Percentiles rank a stretch among this genome's conserved stretches.
phyloP scores from a whole-genome alignment of 1,284 basidiomycete genomes.

The Sanghuangporus weigelae region DNA sequence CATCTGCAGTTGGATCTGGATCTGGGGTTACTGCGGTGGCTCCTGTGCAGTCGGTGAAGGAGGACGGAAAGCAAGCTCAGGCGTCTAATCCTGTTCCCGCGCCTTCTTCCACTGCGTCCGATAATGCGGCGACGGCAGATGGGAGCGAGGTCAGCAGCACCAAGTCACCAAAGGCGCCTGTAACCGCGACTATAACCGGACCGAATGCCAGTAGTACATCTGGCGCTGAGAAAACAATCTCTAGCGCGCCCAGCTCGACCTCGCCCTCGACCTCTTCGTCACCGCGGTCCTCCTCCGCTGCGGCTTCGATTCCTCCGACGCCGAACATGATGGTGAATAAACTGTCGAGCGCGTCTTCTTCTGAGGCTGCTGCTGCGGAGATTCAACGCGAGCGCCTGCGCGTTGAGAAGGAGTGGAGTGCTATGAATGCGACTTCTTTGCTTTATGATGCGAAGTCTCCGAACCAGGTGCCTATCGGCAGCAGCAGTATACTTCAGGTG shows the following conservation, averaged over 20 bases:
- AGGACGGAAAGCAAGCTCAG: neutral
- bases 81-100: neutral
- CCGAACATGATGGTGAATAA: neutral
- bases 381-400: constrained; percentile 4
- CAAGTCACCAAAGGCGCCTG: too few species aligned
- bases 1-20: neutral
- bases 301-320: constrained; percentile 1
- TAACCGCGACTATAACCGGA: too few species aligned
- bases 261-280: neutral
- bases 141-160: too few species aligned
- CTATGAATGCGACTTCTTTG: too few species aligned
- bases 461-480: neutral
- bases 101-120: too few species aligned
- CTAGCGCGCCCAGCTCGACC: too few species aligned
- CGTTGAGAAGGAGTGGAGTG: neutral
- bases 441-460: too few species aligned
- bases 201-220: too few species aligned
- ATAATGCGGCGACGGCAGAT: too few species aligned
- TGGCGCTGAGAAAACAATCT: too few species aligned
- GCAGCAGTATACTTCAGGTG: neutral
- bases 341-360: neutral
- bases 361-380: constrained; percentile 9
- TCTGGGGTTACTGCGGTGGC: neutral
- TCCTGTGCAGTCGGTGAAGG: neutral
- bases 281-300: neutral